Base-by-base conservation (phyloP, 306 rosid genomes). In the Trichosanthes cucumerina region DNA sequence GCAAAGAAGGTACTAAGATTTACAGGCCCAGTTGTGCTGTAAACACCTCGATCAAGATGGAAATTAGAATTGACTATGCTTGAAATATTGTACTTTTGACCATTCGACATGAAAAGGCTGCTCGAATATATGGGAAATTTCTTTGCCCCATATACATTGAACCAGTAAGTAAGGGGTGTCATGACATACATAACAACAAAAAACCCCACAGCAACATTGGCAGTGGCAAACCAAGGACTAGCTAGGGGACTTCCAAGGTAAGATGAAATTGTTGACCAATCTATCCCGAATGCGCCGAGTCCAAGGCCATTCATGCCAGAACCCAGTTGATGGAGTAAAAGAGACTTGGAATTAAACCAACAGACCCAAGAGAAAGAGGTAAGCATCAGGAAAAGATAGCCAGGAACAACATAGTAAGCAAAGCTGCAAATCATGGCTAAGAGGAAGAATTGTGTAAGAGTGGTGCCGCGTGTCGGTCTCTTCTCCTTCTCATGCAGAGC, bases 181-280 rank as follows among this genome's bases (percentile, higher is more conserved):
- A 92, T 86, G 62, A 92, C 89, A 83, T 92, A 90, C 91, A 89
- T 87, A 9, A 88, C 33, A 11, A 93, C 63, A 19, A 81, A 0
- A 70, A 89, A 93, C 28, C 96, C 96, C 78, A 79, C 86, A 43
- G 86, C 88, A 62, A 87, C 7, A 63, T 90, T 93, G 46, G 88
- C 92, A 11, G 93, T 89, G 34, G 93, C 92, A 73, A 90, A 93
- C 93, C 92, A 90, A 5, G 96, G 96, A 16, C 96, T 93, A 26
- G 93, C 97, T 5, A 93, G 72, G 71, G 97, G 97, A 78, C 90
- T 93, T 6, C 87, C 87, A 64, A 90, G 91, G 84, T 89, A 90
- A 10, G 97, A 36, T 33, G 93, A 86, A 81, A 93, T 88, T 41
- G 93, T 82, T 0, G 91, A 31, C 97, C 96, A 93, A 78, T 93